Evolutionary conservation across 495 filamentous ascomycete genomes (phyloP).

Genomic region (Thozetella sp.): DNA sequence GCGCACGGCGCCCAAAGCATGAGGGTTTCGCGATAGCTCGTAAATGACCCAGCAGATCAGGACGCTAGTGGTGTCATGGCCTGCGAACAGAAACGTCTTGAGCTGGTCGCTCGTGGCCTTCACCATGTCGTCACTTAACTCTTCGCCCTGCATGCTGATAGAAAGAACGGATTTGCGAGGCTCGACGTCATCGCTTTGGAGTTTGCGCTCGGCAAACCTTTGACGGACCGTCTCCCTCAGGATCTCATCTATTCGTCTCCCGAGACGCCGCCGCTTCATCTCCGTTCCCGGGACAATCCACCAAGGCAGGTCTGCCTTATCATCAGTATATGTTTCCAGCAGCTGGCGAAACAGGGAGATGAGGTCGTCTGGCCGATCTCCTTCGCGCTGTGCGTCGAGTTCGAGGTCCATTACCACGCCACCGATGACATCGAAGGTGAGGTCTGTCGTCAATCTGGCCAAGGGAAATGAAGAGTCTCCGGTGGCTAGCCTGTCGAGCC

Average conservation of each 20-base stretch:
- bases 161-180: conserved; percentile 14
- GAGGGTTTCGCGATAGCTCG: conserved; percentile 40
- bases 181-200: conserved; percentile 8
- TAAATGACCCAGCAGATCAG: conserved; percentile 31
- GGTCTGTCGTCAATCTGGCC: conserved; percentile 12
- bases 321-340: conserved; percentile 7
- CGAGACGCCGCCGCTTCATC: conserved; percentile 4
- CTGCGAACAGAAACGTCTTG: conserved; percentile 38
- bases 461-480: conserved; percentile 26
- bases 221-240: conserved; percentile 9
- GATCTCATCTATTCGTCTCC: not conserved
- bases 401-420: conserved; percentile 16
- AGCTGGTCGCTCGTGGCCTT: conserved; percentile 14
- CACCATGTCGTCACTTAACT: conserved; percentile 7
- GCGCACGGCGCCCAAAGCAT: conserved; percentile 28
- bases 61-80: conserved; percentile 38
- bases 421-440: conserved; percentile 24
- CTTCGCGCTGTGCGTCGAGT: conserved; percentile 16
- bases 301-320: conserved; percentile 6
- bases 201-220: conserved; percentile 5
- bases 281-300: conserved; percentile 2
- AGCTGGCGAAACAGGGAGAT: conserved; percentile 11
- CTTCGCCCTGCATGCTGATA: conserved; percentile 14
- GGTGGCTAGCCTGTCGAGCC: conserved; percentile 20
- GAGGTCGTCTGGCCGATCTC: conserved; percentile 5